These are phyloP conservation scores for Chloranthus sessilifolius DNA, from an alignment of 164 flowering plant genomes.

Conservation along the genomic window DNA sequence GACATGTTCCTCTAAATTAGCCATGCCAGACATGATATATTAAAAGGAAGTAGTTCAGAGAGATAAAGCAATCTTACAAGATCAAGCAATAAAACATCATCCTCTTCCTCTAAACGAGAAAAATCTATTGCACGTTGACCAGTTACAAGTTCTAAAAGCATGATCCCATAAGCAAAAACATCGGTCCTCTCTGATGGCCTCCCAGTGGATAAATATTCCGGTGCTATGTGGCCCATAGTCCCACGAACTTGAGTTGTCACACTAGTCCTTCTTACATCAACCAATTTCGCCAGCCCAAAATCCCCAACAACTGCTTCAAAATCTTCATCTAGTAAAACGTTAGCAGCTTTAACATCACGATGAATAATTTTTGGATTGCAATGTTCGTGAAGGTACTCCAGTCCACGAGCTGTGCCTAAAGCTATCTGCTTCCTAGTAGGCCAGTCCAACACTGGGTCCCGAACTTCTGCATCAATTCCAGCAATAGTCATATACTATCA, in stretches of 20 bases:
- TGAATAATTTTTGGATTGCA: slow-evolving; percentile 87
- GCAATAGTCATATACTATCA: neutral
- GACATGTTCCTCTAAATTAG: no score
- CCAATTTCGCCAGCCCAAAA: slow-evolving; percentile 77
- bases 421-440: slow-evolving; percentile 66
- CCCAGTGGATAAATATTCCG: slow-evolving; percentile 84
- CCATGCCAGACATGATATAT: no score
- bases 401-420: slow-evolving; percentile 73
- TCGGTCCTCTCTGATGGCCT: slow-evolving; percentile 82
- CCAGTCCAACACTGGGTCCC: slow-evolving; percentile 70
- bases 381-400: slow-evolving; percentile 81
- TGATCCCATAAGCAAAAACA: slow-evolving; percentile 80
- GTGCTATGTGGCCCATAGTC: slow-evolving; percentile 92
- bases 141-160: slow-evolving; percentile 82
- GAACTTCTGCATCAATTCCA: slow-evolving; percentile 48
- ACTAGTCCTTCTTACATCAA: slow-evolving; percentile 68
- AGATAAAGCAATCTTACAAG: slow-evolving; percentile 49
- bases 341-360: slow-evolving; percentile 86
- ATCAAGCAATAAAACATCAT: slow-evolving; percentile 80
- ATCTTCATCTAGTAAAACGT: slow-evolving; percentile 71
- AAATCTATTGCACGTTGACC: slow-evolving; percentile 85
- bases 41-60: no score
- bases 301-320: slow-evolving; percentile 93
- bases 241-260: slow-evolving; percentile 90
- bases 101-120: slow-evolving; percentile 81